A percentile compares a stretch with the other conserved stretches of the same genome.
These are phyloP conservation scores for Euphorbia corollata DNA, from an alignment of 441 rosid species.

Conservation along the genomic window DNA sequence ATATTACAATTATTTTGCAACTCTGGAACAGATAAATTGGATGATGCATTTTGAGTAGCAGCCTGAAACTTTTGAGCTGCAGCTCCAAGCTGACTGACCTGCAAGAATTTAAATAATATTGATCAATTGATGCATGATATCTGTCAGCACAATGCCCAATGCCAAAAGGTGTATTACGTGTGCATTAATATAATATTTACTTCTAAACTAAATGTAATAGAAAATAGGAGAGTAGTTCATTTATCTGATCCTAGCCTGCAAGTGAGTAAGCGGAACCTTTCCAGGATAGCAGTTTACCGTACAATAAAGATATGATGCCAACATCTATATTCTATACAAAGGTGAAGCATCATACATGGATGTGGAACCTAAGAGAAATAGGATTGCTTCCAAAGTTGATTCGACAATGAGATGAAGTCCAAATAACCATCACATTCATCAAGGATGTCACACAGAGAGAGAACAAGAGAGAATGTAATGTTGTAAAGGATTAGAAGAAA, in stretches of 20 bases:
- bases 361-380: not conserved
- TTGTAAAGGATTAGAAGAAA: not conserved
- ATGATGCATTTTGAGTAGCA: conserved; percentile 75
- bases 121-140: not conserved
- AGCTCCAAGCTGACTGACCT: conserved; percentile 88
- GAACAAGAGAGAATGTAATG: not conserved
- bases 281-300: not conserved
- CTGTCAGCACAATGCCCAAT: no score
- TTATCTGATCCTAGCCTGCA: not conserved
- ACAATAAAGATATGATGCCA: not conserved
- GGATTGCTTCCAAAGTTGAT: not conserved
- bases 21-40: conserved; percentile 71
- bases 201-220: no score
- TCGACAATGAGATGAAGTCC: not conserved
- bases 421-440: not conserved
- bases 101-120: conserved; percentile 16
- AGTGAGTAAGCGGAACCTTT: not conserved
- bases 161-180: no score
- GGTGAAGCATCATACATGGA: not conserved
- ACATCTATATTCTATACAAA: not conserved
- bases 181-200: no score
- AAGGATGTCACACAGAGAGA: not conserved
- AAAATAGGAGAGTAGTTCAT: not conserved
- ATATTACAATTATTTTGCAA: conserved; percentile 82
- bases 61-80: conserved; percentile 95